These are phyloP conservation scores for Porcisia deanei DNA, from an alignment of 208 protist genomes.

Conservation along the genomic window DNA sequence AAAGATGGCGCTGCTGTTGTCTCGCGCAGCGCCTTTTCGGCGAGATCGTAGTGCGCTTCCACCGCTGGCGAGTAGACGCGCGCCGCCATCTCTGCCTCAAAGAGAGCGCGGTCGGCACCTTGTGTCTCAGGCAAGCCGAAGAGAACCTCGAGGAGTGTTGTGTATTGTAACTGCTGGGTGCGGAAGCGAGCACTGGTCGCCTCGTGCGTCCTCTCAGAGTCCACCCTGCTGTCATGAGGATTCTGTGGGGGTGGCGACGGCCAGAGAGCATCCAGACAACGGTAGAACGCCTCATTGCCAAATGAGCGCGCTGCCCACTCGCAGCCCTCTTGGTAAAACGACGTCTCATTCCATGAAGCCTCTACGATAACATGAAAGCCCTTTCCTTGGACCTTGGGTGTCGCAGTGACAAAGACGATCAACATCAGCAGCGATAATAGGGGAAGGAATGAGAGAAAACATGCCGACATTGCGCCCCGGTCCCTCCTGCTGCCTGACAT, in stretches of 20 bases:
- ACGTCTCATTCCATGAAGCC: slow-evolving; percentile 69
- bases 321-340: slow-evolving; percentile 66
- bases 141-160: slow-evolving; percentile 22
- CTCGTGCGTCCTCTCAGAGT: background rate
- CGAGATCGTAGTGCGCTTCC: slow-evolving; percentile 64
- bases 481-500: background rate
- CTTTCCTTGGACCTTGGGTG: slow-evolving; percentile 18
- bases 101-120: slow-evolving; percentile 23
- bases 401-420: background rate
- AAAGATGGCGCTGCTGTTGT: background rate
- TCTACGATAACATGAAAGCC: slow-evolving; percentile 48
- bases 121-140: slow-evolving; percentile 10
- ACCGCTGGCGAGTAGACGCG: slow-evolving; percentile 64
- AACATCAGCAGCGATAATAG: slow-evolving; percentile 9
- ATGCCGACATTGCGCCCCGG: background rate
- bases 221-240: background rate
- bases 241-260: background rate
- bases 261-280: slow-evolving; percentile 51
- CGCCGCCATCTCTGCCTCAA: slow-evolving; percentile 48
- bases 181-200: slow-evolving; percentile 17
- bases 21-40: slow-evolving; percentile 15
- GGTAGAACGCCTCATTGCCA: slow-evolving; percentile 37
- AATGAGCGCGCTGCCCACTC: slow-evolving; percentile 44
- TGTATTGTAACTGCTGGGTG: slow-evolving; percentile 47
- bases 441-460: background rate